Evolutionary conservation across 257 asterid genomes (phyloP).

Genomic region (Anisodus acutangulus): DNA sequence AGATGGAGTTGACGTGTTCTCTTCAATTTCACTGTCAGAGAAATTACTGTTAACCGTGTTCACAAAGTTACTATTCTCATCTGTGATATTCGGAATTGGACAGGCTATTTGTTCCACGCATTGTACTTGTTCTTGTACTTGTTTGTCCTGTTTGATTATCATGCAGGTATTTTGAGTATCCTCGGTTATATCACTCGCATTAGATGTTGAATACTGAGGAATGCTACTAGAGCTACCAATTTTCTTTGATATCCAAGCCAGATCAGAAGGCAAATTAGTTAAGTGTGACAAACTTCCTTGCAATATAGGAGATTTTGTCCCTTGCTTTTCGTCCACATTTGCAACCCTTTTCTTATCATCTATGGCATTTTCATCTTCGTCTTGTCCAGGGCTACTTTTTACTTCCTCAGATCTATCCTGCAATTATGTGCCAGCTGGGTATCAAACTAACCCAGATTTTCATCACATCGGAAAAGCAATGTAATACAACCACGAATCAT

Average conservation of each 20-base stretch:
- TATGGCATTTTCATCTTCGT: slow-evolving; percentile 36
- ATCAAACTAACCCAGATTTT: slow-evolving; percentile 18
- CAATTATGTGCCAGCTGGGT: slow-evolving; percentile 32
- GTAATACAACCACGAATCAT: not conserved
- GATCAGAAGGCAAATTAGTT: slow-evolving; percentile 58
- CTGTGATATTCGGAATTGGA: slow-evolving; percentile 30
- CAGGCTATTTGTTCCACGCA: slow-evolving; percentile 33
- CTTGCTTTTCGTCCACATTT: slow-evolving; percentile 48
- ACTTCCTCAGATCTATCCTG: slow-evolving; percentile 54
- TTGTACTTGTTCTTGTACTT: slow-evolving; percentile 28
- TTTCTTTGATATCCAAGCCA: slow-evolving; percentile 58
- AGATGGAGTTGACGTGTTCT: slow-evolving; percentile 31
- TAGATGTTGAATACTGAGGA: slow-evolving; percentile 34
- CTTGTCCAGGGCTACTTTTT: slow-evolving; percentile 43
- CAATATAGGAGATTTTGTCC: slow-evolving; percentile 40
- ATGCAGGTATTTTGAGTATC: slow-evolving; percentile 30
- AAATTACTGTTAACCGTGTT: slow-evolving; percentile 16
- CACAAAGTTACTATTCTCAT: slow-evolving; percentile 27
- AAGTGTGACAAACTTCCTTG: slow-evolving; percentile 50
- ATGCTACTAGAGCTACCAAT: slow-evolving; percentile 41
- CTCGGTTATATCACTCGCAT: slow-evolving; percentile 34
- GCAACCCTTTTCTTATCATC: slow-evolving; percentile 36
- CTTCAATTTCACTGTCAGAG: slow-evolving; percentile 30
- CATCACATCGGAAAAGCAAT: not conserved
- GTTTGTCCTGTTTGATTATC: slow-evolving; percentile 32